Percentiles rank a stretch among this genome's conserved stretches.
Evolutionary conservation across 495 filamentous ascomycete genomes (phyloP).

Genomic region (Pseudomonodictys pantanalensis): DNA sequence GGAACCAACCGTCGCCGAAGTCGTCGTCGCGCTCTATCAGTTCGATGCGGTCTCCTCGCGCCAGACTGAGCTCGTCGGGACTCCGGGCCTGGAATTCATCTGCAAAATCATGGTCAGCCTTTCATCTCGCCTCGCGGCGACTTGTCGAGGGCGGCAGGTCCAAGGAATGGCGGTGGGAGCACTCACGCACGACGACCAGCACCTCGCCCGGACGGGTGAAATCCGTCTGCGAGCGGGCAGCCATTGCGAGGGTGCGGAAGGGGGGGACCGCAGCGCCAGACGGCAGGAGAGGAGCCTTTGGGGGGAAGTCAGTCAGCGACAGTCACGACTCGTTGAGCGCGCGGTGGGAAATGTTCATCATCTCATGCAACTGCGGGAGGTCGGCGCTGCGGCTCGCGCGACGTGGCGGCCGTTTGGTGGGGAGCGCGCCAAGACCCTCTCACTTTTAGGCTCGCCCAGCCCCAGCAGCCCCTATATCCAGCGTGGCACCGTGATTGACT

Average conservation of each 20-base stretch:
- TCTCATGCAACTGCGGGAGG: conserved; percentile 4
- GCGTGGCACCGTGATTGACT: too few species aligned
- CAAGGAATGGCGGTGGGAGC: background rate
- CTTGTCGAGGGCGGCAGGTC: background rate
- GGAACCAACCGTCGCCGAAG: conserved; percentile 96
- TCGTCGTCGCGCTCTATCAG: conserved; percentile 94
- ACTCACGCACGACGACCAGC: conserved; percentile 37
- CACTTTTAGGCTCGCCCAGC: too few species aligned
- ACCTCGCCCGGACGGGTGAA: conserved; percentile 33
- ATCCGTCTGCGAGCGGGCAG: conserved; percentile 18
- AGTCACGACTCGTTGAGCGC: background rate
- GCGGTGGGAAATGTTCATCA: conserved; percentile 5
- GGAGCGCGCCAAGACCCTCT: too few species aligned
- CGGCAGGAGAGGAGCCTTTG: background rate
- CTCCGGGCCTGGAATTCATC: conserved; percentile 88
- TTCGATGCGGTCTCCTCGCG: conserved; percentile 85
- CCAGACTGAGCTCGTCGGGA: conserved; percentile 85
- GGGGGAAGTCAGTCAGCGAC: background rate
- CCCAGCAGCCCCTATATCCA: too few species aligned
- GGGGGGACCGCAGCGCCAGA: background rate
- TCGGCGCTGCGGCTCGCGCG: background rate
- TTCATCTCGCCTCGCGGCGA: background rate
- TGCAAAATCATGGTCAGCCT: conserved; percentile 28
- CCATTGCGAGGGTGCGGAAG: conserved; percentile 13
- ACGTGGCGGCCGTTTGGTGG: too few species aligned